Base-by-base conservation (phyloP, 768 basidiomycete genomes). In the Harrya chromipes region DNA sequence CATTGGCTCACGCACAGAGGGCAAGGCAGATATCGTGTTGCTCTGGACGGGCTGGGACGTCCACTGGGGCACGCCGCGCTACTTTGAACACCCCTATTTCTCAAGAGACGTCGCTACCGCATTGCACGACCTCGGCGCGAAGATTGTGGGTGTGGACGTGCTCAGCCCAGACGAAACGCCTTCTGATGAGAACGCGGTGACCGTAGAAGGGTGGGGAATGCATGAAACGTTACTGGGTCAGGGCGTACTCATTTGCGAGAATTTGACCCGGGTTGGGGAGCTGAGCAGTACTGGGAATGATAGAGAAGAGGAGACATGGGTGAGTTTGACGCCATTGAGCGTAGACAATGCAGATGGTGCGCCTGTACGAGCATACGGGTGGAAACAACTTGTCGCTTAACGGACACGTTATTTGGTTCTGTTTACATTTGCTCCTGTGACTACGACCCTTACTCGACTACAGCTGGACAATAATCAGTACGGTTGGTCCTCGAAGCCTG, bases 331-430 rank as follows among this genome's bases (percentile, higher is more conserved):
- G 34, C 86, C 86, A 0, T 60, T 90, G 43, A 80, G 72, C 20
- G 46, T 89, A n/a, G 69, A 68, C 5, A 77, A 73, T 1, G 73
- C 76, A 20, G 87, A 90, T 59, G 87, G 83, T 5, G 83, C 84
- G 13, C 87, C 87, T 1, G 70, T 86, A n/a, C 74, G 87, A 53
- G 87, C 85, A 4, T 81, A 81, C 52, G 87, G 81, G 8, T 82
- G 77, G 78, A 62, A 37, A 41, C 50, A 54, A 41, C 21, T 16
- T 7, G 5, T 9, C 16, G n/a, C n/a, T 8, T 17, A 9, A 23
- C 10, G 11, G 8, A 33, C 33, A 35, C 20, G 37, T 37, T 62
- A 2, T 63, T 63, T 61, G 14, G 29, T 19, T 38, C 3, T 54
- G 4, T 61, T 57, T 53, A 24, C 17, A 14, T 20, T 45, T 33